phyloP scores from a whole-genome alignment of 768 basidiomycete genomes.

The Lyophyllum atratum region DNA sequence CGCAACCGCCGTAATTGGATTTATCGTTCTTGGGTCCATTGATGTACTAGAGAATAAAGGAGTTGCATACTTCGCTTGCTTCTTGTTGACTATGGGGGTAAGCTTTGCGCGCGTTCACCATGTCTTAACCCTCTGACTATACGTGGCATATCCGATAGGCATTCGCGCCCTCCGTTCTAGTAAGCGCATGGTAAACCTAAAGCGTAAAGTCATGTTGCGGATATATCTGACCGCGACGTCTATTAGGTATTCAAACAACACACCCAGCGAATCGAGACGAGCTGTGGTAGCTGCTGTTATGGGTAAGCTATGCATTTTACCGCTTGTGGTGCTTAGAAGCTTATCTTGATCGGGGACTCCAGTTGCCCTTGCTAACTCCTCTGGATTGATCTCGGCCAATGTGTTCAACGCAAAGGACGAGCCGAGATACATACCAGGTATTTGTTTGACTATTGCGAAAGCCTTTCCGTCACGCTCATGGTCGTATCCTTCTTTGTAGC shows the following conservation, averaged over 20 bases:
- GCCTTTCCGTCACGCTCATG: background rate
- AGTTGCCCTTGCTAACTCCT: conserved; percentile 51
- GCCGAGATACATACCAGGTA: conserved; percentile 49
- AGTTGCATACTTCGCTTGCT: conserved; percentile 57
- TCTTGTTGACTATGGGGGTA: conserved; percentile 52
- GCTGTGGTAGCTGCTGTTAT: conserved; percentile 54
- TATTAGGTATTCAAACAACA: conserved; percentile 48
- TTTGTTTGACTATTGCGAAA: background rate
- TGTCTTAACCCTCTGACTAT: background rate
- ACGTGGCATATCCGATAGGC: conserved; percentile 28
- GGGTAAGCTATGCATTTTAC: conserved; percentile 29
- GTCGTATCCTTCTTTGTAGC: conserved; percentile 22
- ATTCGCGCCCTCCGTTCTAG: conserved; percentile 48
- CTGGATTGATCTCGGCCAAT: conserved; percentile 53
- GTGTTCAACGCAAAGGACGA: conserved; percentile 53
- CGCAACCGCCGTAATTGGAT: conserved; percentile 38
- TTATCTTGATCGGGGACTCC: background rate
- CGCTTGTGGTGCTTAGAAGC: background rate
- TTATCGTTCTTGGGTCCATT: conserved; percentile 48
- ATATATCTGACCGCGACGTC: background rate
- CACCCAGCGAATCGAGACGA: conserved; percentile 47
- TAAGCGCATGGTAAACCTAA: conserved; percentile 38
- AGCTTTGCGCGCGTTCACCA: conserved; percentile 9
- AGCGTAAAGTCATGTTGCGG: background rate
- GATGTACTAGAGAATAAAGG: conserved; percentile 38